Evolutionary conservation across 495 filamentous ascomycete genomes (phyloP).

Genomic region (Aspergillus hancockii): DNA sequence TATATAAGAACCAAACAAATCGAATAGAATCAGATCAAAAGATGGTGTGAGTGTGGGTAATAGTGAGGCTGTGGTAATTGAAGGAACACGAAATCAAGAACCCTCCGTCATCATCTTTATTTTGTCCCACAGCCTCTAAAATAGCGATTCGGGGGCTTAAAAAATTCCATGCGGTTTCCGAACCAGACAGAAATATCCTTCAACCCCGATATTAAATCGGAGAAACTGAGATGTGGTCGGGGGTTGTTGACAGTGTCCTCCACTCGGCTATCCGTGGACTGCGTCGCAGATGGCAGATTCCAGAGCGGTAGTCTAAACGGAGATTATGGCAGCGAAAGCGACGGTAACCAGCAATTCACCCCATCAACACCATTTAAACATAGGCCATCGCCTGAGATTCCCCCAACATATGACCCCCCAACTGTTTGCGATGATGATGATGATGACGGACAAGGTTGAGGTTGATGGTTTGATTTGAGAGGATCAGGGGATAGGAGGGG

Average conservation of each 20-base stretch:
- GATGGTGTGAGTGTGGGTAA: conserved; percentile 20
- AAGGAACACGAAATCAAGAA: conserved; percentile 18
- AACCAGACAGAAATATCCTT: conserved; percentile 28
- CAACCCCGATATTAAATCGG: not conserved
- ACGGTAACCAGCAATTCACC: conserved; percentile 12
- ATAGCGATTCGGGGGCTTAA: not conserved
- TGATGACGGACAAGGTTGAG: conserved; percentile 3
- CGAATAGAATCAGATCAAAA: conserved; percentile 4
- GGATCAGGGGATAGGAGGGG: conserved; percentile 16
- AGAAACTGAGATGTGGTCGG: conserved; percentile 5
- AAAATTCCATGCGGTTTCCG: not conserved
- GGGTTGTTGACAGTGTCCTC: conserved; percentile 17
- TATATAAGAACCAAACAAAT: conserved; percentile 18
- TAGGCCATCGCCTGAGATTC: not conserved
- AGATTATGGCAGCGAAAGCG: conserved; percentile 9
- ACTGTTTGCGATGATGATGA: conserved; percentile 8
- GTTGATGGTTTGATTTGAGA: conserved; percentile 8
- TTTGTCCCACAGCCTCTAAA: not conserved
- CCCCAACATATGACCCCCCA: not conserved
- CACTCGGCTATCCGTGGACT: conserved; percentile 22
- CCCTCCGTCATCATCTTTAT: not conserved
- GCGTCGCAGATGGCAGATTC: conserved; percentile 19
- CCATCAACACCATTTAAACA: not conserved
- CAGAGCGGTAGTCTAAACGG: conserved; percentile 21
- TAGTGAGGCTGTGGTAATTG: conserved; percentile 27